Evolutionary conservation across 2,329 filamentous ascomycete genomes (phyloP).

Genomic region (Stachybotrys echinatus): DNA sequence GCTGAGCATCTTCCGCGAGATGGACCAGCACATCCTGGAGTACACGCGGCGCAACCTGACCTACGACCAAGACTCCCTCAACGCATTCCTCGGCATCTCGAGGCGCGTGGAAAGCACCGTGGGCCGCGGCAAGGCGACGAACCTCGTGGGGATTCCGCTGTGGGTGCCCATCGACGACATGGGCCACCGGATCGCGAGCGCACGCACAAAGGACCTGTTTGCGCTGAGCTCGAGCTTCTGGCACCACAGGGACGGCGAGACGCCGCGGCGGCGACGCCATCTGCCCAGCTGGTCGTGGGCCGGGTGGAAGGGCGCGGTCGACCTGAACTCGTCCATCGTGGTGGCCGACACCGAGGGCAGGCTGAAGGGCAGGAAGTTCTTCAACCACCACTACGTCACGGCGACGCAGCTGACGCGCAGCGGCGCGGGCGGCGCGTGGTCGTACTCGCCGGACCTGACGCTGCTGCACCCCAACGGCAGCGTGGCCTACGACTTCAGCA

Average conservation of each 20-base stretch:
- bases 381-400: conserved; percentile 28
- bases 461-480: conserved; percentile 21
- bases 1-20: conserved; percentile 28
- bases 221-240: conserved; percentile 28
- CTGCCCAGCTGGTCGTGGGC: conserved; percentile 32
- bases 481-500: conserved; percentile 25
- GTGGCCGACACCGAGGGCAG: conserved; percentile 23
- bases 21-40: conserved; percentile 24
- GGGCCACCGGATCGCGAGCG: conserved; percentile 9
- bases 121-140: conserved; percentile 21
- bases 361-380: conserved; percentile 20
- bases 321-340: conserved; percentile 24
- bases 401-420: conserved; percentile 27
- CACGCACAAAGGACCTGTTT: conserved; percentile 25
- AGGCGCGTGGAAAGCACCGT: conserved; percentile 22
- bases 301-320: conserved; percentile 27
- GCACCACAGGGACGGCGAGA: conserved; percentile 23
- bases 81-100: conserved; percentile 24
- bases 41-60: conserved; percentile 23
- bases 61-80: conserved; percentile 25
- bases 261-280: conserved; percentile 19
- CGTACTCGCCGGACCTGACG: conserved; percentile 25
- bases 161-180: conserved; percentile 17
- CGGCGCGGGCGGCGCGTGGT: conserved; percentile 24
- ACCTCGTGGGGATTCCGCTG: conserved; percentile 24